Conservation (phyloP, 768 basidiomycete genomes). For the Peribolospora baueri region DNA sequence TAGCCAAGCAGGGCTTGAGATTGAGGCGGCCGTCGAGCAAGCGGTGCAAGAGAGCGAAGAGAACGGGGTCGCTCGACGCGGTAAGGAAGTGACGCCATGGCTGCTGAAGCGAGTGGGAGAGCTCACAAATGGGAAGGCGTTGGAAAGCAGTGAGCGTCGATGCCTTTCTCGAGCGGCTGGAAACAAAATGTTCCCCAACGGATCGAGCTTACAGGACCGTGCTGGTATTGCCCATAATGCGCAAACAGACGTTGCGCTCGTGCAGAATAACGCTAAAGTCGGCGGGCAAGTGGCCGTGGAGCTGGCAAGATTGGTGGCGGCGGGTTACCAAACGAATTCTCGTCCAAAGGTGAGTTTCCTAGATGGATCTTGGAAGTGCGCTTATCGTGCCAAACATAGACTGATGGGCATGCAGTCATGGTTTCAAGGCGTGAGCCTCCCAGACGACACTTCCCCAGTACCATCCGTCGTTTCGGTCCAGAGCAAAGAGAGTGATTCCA, state of each 20-base stretch:
- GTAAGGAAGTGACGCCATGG: constrained; percentile 92
- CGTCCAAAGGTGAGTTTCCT: constrained; percentile 3
- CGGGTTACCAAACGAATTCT: no score
- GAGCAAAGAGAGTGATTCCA: neutral
- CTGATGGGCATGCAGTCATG: neutral
- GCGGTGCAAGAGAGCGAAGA: constrained; percentile 63
- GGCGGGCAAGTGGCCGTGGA: constrained; percentile 60
- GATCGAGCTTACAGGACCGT: neutral
- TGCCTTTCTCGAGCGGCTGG: neutral
- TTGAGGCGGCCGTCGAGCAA: constrained; percentile 57
- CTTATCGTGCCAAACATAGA: neutral
- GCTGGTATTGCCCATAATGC: neutral
- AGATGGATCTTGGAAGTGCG: neutral
- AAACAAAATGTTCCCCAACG: no score
- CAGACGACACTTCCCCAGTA: constrained; percentile 17
- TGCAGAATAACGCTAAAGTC: constrained; percentile 64
- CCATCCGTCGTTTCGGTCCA: neutral
- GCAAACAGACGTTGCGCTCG: constrained; percentile 47
- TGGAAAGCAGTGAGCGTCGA: constrained; percentile 38
- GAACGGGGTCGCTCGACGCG: constrained; percentile 49
- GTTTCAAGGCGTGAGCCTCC: constrained; percentile 10
- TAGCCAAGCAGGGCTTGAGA: constrained; percentile 36
- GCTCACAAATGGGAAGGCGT: constrained; percentile 48
- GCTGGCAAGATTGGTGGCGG: constrained; percentile 31
- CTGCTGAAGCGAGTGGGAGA: constrained; percentile 57